Conservation (phyloP, 768 basidiomycete species). For the Cantharellus cinnabarinus region DNA sequence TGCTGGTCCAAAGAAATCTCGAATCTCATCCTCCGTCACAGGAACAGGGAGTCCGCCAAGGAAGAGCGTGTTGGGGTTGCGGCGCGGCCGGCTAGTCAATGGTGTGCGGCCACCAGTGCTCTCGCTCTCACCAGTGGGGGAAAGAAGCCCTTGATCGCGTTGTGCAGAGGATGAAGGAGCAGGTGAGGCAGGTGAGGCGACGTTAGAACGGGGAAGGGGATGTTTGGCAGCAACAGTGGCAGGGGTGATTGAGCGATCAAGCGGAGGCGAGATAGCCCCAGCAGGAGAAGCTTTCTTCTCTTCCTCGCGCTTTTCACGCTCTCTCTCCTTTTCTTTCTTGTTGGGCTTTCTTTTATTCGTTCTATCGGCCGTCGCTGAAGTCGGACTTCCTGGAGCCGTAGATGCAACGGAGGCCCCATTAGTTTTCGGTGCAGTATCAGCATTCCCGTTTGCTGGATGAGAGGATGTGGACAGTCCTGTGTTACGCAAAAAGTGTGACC, state of each 20-base stretch:
- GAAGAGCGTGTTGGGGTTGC: constrained; percentile 74
- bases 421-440: constrained; percentile 19
- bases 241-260: constrained; percentile 1
- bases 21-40: constrained; percentile 41
- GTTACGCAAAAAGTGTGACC: too few species aligned
- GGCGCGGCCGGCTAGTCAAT: constrained; percentile 35
- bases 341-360: neutral
- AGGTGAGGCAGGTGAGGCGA: neutral
- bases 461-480: too few species aligned
- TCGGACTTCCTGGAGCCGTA: constrained; percentile 16
- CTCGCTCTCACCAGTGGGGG: constrained; percentile 19
- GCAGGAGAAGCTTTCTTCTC: neutral
- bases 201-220: neutral
- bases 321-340: neutral
- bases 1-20: constrained; percentile 58
- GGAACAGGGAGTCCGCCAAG: constrained; percentile 37
- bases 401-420: constrained; percentile 10
- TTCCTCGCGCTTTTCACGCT: neutral
- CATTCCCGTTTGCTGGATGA: constrained; percentile 1
- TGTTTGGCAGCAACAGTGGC: neutral
- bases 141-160: constrained; percentile 1
- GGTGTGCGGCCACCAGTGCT: constrained; percentile 52
- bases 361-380: constrained; percentile 11
- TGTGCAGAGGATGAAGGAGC: neutral
- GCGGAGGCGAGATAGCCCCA: neutral